Conservation (phyloP, 2,329 filamentous ascomycete genomes). For the Leptosphaerulina australis region DNA sequence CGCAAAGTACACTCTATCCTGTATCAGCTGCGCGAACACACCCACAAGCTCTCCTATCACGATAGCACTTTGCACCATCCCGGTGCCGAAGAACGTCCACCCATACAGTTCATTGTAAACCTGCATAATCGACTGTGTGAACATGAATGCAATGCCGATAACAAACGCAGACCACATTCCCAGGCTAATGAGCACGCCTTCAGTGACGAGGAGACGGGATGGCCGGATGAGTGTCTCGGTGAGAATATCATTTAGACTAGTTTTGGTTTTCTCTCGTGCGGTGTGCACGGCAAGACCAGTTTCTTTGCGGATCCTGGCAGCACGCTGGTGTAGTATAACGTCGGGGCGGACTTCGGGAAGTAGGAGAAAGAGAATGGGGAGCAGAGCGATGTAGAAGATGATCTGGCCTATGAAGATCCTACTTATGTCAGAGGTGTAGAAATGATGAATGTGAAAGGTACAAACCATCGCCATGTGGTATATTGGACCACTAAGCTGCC, state of each 20-base stretch:
- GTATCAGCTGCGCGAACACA: slow-evolving; percentile 44
- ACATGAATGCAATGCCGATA: slow-evolving; percentile 57
- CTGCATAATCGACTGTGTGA: slow-evolving; percentile 56
- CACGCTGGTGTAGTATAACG: slow-evolving; percentile 53
- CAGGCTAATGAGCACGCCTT: slow-evolving; percentile 56
- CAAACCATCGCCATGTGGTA: slow-evolving; percentile 52
- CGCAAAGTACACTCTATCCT: slow-evolving; percentile 50
- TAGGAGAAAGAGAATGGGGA: slow-evolving; percentile 50
- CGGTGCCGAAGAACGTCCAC: slow-evolving; percentile 51
- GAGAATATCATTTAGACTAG: slow-evolving; percentile 43
- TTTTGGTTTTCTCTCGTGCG: slow-evolving; percentile 44
- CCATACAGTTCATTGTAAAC: slow-evolving; percentile 51
- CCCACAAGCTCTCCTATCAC: slow-evolving; percentile 56
- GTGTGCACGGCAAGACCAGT: slow-evolving; percentile 36
- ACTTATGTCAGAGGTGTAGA: slow-evolving; percentile 20
- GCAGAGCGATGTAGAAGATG: slow-evolving; percentile 53
- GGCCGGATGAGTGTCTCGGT: slow-evolving; percentile 47
- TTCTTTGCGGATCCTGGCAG: slow-evolving; percentile 40
- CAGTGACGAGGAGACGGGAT: slow-evolving; percentile 54
- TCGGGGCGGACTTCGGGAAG: slow-evolving; percentile 56
- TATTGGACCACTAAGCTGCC: slow-evolving; percentile 50
- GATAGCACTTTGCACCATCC: slow-evolving; percentile 54
- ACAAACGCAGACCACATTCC: slow-evolving; percentile 58
- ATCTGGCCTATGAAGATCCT: slow-evolving; percentile 56
- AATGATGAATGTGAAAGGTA: neutral